phyloP scores from a whole-genome alignment of 2,329 filamentous ascomycete genomes.

The Pseudopithomyces maydicus region DNA sequence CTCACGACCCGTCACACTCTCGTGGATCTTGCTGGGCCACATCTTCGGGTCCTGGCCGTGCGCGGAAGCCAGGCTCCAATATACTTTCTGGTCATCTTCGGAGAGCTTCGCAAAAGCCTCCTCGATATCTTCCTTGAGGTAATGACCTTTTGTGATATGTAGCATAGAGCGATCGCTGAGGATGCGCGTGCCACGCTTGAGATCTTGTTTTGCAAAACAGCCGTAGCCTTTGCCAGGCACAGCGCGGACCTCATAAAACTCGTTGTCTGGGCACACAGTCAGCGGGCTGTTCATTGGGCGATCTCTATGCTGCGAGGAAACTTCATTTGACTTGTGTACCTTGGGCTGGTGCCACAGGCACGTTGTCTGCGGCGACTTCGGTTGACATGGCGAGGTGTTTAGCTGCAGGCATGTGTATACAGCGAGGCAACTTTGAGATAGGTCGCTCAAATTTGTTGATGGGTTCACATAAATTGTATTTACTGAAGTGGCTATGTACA shows the following conservation, averaged over 20 bases:
- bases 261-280: slow-evolving; percentile 18
- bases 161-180: slow-evolving; percentile 48
- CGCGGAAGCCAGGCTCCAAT: slow-evolving; percentile 35
- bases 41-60: slow-evolving; percentile 30
- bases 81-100: slow-evolving; percentile 21
- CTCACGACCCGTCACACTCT: slow-evolving; percentile 21
- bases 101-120: slow-evolving; percentile 27
- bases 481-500: not conserved
- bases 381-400: no score
- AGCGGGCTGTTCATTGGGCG: not conserved
- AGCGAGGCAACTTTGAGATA: no score
- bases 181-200: slow-evolving; percentile 47
- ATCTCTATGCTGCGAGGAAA: no score
- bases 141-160: slow-evolving; percentile 35
- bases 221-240: slow-evolving; percentile 49
- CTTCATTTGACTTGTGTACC: no score
- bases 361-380: not conserved
- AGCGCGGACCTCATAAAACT: slow-evolving; percentile 36
- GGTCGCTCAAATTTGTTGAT: not conserved
- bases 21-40: slow-evolving; percentile 35
- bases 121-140: slow-evolving; percentile 41
- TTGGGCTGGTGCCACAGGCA: no score
- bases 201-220: slow-evolving; percentile 43
- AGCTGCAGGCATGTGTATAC: no score
- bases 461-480: not conserved